Evolutionary conservation across 768 basidiomycete species (phyloP).

Genomic region (Termitomyces sp.): DNA sequence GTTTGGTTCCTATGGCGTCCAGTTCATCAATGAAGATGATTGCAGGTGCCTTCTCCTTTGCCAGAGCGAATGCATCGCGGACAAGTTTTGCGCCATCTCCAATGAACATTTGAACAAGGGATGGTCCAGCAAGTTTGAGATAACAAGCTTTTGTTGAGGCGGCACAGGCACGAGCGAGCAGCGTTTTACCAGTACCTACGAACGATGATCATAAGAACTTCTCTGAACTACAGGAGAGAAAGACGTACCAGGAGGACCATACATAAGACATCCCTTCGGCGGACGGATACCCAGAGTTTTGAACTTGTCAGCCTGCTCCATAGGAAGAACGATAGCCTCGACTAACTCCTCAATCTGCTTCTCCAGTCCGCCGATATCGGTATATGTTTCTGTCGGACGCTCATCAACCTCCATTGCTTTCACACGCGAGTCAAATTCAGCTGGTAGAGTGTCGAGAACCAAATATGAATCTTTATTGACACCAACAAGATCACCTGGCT

Average conservation of each 20-base stretch:
- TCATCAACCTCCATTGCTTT: slow-evolving; percentile 99
- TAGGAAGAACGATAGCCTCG: slow-evolving; percentile 96
- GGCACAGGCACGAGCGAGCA: slow-evolving; percentile 95
- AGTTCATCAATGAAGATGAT: slow-evolving; percentile 99
- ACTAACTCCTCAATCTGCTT: slow-evolving; percentile 99
- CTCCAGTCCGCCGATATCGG: slow-evolving; percentile 96
- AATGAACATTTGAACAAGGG: slow-evolving; percentile 99
- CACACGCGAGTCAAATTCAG: slow-evolving; percentile 96
- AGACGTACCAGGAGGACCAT: slow-evolving; percentile 85
- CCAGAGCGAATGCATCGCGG: slow-evolving; percentile 95
- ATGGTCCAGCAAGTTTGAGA: slow-evolving; percentile 95
- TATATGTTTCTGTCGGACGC: slow-evolving; percentile 94
- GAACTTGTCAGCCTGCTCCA: slow-evolving; percentile 98
- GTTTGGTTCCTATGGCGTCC: slow-evolving; percentile 98
- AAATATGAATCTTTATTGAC: slow-evolving; percentile 99
- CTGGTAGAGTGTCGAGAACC: slow-evolving; percentile 90
- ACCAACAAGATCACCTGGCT: slow-evolving; percentile 91
- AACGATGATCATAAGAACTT: slow-evolving; percentile 2
- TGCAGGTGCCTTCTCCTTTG: slow-evolving; percentile 97
- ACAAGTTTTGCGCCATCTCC: slow-evolving; percentile 99
- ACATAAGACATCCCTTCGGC: slow-evolving; percentile 98
- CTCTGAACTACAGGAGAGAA: slow-evolving; percentile 4
- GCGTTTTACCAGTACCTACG: slow-evolving; percentile 89
- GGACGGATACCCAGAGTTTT: slow-evolving; percentile 97
- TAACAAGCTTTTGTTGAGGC: slow-evolving; percentile 98